A percentile compares a stretch with the other conserved stretches of the same genome.
phyloP scores from a whole-genome alignment of 192 early-diverging fungal genomes.

The Linderina pennispora region DNA sequence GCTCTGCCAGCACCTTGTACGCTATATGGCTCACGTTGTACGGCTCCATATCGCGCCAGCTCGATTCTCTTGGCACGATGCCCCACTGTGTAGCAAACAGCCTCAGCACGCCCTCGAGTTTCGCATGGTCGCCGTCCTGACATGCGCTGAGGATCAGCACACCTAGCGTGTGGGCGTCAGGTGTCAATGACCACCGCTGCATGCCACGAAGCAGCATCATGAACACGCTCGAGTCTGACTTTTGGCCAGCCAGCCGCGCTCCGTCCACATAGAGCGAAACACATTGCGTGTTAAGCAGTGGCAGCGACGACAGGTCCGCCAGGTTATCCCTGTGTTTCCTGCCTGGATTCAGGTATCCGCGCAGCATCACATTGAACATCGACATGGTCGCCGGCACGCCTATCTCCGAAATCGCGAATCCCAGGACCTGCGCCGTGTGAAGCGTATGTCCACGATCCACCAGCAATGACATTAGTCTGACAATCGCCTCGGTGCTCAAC shows the following conservation, averaged over 20 bases:
- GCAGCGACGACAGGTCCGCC: conserved; percentile 5
- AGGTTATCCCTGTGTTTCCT: background rate
- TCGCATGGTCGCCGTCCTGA: background rate
- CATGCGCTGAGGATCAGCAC: conserved; percentile 19
- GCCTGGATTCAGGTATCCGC: background rate
- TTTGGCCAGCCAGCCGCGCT: background rate
- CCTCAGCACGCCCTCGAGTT: conserved; percentile 11
- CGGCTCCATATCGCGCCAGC: conserved; percentile 8
- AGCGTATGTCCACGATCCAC: conserved; percentile 1
- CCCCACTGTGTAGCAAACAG: conserved; percentile 25
- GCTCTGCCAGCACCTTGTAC: too few species aligned
- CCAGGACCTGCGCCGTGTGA: conserved; percentile 17
- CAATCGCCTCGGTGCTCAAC: conserved; percentile 17
- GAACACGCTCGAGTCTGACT: background rate
- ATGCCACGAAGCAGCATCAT: conserved; percentile 23
- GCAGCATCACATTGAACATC: conserved; percentile 26
- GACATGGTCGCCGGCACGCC: conserved; percentile 16
- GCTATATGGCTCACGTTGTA: too few species aligned
- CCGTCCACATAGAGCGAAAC: conserved; percentile 10
- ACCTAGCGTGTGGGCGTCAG: conserved; percentile 18
- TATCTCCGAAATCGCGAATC: conserved; percentile 22
- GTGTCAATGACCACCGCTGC: conserved; percentile 14
- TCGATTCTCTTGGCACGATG: conserved; percentile 11
- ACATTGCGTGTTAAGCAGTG: conserved; percentile 7
- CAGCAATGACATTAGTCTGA: conserved; percentile 7